These are phyloP conservation scores for Termitomyces sp. DNA, from an alignment of 768 basidiomycete genomes.

Conservation along the genomic window DNA sequence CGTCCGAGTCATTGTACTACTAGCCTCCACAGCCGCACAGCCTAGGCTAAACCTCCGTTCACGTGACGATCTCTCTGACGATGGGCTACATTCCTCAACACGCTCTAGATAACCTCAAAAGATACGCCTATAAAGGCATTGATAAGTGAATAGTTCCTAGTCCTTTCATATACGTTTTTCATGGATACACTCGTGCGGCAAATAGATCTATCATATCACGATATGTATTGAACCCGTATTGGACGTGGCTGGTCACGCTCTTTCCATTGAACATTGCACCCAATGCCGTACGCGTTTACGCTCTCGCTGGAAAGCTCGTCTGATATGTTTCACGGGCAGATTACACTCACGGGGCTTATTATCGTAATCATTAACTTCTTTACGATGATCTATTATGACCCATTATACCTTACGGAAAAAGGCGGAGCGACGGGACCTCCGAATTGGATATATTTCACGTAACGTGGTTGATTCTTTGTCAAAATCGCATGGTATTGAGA, in stretches of 20 bases:
- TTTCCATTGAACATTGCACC: conserved; percentile 86
- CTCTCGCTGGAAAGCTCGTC: not conserved
- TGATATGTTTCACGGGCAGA: conserved; percentile 42
- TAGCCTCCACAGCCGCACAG: not conserved
- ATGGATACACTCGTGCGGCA: not conserved
- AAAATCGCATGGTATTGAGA: not conserved
- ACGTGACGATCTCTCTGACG: conserved; percentile 3
- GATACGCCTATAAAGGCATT: conserved; percentile 76
- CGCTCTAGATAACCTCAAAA: conserved; percentile 72
- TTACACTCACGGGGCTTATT: conserved; percentile 80
- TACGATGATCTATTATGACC: conserved; percentile 84
- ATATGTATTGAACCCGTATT: conserved; percentile 80
- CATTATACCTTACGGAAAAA: conserved; percentile 65
- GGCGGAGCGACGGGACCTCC: conserved; percentile 64
- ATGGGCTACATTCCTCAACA: conserved; percentile 64
- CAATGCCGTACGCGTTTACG: conserved; percentile 64
- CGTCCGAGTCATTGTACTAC: not conserved
- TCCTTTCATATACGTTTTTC: conserved; percentile 7
- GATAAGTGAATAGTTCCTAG: conserved; percentile 57
- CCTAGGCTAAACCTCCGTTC: conserved; percentile 3
- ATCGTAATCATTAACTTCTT: conserved; percentile 83
- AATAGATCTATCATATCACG: conserved; percentile 71
- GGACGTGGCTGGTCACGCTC: conserved; percentile 88
- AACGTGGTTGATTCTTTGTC: conserved; percentile 24
- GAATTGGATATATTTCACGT: conserved; percentile 91